phyloP scores from a whole-genome alignment of 495 filamentous ascomycete species.

The Penicillium paxilli region DNA sequence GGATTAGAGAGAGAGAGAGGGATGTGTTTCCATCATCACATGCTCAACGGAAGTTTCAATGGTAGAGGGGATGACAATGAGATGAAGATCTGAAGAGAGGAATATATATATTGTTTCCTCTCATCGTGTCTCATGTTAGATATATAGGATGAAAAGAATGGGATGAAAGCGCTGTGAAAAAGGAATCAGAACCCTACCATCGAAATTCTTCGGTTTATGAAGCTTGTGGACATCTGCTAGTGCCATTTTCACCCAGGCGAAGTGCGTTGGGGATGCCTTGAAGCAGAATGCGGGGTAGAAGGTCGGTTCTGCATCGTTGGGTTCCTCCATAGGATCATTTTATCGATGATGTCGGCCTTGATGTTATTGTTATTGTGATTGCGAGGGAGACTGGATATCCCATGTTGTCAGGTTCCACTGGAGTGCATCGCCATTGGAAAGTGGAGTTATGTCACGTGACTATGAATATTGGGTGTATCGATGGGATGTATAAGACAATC shows the following conservation, averaged over 20 bases:
- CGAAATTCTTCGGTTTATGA: slow-evolving; percentile 57
- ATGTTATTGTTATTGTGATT: too few species aligned
- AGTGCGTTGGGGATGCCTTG: slow-evolving; percentile 76
- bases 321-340: slow-evolving; percentile 41
- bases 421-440: too few species aligned
- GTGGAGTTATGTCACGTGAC: background rate
- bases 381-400: background rate
- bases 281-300: slow-evolving; percentile 89
- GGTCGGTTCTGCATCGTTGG: slow-evolving; percentile 27
- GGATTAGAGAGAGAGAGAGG: too few species aligned
- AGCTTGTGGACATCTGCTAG: slow-evolving; percentile 66
- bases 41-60: too few species aligned
- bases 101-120: too few species aligned
- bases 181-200: slow-evolving; percentile 51
- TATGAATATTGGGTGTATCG: background rate
- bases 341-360: too few species aligned
- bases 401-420: too few species aligned
- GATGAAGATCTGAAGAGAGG: too few species aligned
- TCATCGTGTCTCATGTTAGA: too few species aligned
- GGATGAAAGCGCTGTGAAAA: slow-evolving; percentile 1
- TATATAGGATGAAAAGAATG: background rate
- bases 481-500: background rate
- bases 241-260: slow-evolving; percentile 78
- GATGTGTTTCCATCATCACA: too few species aligned
- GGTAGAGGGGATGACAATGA: too few species aligned